Base-by-base conservation (phyloP, 2,329 filamentous ascomycete species). In the Clarireedia sp. region DNA sequence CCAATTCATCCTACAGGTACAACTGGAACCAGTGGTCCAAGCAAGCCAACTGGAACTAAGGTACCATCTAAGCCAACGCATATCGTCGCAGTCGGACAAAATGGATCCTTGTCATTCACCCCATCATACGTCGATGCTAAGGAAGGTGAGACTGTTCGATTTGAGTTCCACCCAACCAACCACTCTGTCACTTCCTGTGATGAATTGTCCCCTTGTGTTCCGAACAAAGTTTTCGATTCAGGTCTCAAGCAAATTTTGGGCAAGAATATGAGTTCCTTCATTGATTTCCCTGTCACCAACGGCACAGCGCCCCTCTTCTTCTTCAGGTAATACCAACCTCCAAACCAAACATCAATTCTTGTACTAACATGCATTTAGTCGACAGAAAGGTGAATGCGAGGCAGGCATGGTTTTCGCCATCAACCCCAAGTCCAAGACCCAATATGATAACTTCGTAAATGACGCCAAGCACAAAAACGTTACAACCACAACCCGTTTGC, bases 371-470 rank as follows among this genome's bases (percentile, higher is more conserved):
- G 21, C 19, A 40, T 2, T 5, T 23, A 57, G 55, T 54, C 45
- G 41, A 16, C 51, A 59, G 46, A 40, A 48, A 21, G 46, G 29
- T 33, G 57, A 55, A 26, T 57, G 57, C 47, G 44, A 57, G 33
- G 24, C 54, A 23, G 58, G 56, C 19, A 59, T 59, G 56, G 52
- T 59, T n/a, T 59, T 59, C 33, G 56, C 51, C 4, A 56, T 56
- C n/a, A 59, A 59, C 16, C 48, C 56, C 26, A 53, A 49, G 24
- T 48, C 51, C 4, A 50, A 21, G 29, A 26, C 12, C 10, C 44
- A 54, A 48, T 57, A 45, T 46, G 24, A 54, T 9, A 29, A 36
- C 19, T 57, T 57, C 29, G 8, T 23, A 44, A 33, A n/a, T 37
- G 40, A 46, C 19, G 44, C 55, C 47, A 56, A 46, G 24, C n/a